Evolutionary conservation across 2,329 filamentous ascomycete species (phyloP).

Genomic region (Paecilomyces niveus): DNA sequence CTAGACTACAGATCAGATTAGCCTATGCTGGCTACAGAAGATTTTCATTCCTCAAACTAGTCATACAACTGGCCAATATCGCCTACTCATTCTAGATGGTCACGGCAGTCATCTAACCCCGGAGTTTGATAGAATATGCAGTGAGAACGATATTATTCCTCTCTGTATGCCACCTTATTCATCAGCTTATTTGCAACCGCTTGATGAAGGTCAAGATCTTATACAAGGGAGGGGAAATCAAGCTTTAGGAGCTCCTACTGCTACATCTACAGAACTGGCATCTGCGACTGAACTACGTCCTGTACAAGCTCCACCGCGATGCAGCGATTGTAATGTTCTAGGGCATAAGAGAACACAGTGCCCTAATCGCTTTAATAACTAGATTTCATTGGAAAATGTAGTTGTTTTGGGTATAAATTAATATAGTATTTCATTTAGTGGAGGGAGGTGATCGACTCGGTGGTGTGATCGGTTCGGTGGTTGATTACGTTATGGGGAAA

Average conservation of each 20-base stretch:
- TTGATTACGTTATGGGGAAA: too few species aligned
- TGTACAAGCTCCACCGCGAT: not conserved
- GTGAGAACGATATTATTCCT: conserved; percentile 6
- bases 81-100: not conserved
- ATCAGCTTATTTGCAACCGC: not conserved
- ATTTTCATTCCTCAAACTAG: not conserved
- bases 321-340: conserved; percentile 1
- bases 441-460: too few species aligned
- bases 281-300: not conserved
- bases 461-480: too few species aligned
- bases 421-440: too few species aligned
- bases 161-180: conserved; percentile 1
- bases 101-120: not conserved
- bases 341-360: not conserved
- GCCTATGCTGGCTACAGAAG: not conserved
- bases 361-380: not conserved
- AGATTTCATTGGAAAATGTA: too few species aligned
- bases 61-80: not conserved
- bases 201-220: not conserved
- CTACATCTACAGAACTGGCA: not conserved
- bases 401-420: too few species aligned
- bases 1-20: not conserved
- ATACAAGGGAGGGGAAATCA: not conserved
- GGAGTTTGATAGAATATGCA: conserved; percentile 3
- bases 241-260: not conserved